Evolutionary conservation across 116 monocot genomes (phyloP).

Genomic region (Dioscorea cayenensis): DNA sequence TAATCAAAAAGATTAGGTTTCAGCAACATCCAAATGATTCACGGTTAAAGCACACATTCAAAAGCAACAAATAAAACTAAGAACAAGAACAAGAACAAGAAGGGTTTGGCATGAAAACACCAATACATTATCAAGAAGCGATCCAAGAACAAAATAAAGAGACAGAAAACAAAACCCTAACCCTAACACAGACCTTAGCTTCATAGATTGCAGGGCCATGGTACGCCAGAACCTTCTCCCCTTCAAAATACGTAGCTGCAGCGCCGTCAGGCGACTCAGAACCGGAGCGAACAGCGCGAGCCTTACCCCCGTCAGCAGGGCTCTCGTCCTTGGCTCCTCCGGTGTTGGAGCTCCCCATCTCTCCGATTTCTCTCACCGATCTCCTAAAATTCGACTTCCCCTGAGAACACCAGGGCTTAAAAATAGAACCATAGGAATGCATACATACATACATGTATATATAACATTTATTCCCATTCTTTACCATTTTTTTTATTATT

Average conservation of each 20-base stretch:
- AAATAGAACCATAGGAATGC: too few species aligned
- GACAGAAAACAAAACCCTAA: background rate
- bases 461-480: too few species aligned
- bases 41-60: too few species aligned
- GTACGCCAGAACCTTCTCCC: conserved; percentile 93
- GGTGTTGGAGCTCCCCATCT: background rate
- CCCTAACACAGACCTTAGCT: conserved; percentile 58
- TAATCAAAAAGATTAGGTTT: too few species aligned
- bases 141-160: background rate
- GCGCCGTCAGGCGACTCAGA: conserved; percentile 21
- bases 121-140: background rate
- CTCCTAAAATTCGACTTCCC: background rate
- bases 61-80: too few species aligned
- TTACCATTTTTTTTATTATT: too few species aligned
- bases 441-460: too few species aligned
- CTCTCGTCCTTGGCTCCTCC: conserved; percentile 26
- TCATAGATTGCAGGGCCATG: conserved; percentile 84
- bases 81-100: too few species aligned
- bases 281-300: conserved; percentile 10
- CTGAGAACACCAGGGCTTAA: background rate
- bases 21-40: too few species aligned
- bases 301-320: conserved; percentile 25
- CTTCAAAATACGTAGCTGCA: conserved; percentile 39
- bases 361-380: background rate
- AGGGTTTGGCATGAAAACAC: background rate